Conservation (phyloP, 2,329 filamentous ascomycete species). For the Alternaria tenuissima region DNA sequence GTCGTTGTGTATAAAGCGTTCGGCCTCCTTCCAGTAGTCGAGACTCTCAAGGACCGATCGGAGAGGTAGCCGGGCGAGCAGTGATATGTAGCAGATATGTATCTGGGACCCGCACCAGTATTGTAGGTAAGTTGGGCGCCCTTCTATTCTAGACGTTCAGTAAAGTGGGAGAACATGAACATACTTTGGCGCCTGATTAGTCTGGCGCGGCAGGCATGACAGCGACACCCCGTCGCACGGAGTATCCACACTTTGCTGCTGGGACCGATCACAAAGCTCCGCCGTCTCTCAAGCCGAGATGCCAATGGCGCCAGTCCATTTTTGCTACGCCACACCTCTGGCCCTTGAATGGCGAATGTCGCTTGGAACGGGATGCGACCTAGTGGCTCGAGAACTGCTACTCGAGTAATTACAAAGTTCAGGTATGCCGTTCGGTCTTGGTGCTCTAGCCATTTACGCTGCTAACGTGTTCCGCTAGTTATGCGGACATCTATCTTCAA, state of each 20-base stretch:
- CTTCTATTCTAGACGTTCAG: neutral
- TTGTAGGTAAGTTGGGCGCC: neutral
- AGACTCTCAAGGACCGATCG: neutral
- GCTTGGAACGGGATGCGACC: neutral
- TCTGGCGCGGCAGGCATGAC: constrained; percentile 2
- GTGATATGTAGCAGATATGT: constrained; percentile 5
- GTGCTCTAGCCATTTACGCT: neutral
- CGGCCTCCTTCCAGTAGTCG: constrained; percentile 4
- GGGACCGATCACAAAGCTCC: constrained; percentile 10
- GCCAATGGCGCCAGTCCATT: constrained; percentile 4
- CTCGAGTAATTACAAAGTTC: constrained; percentile 8
- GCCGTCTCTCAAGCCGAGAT: constrained; percentile 6
- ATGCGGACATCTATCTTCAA: constrained; percentile 1
- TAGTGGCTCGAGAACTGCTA: neutral
- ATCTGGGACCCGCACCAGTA: constrained; percentile 10
- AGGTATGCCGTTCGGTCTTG: neutral
- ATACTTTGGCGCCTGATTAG: constrained; percentile 2
- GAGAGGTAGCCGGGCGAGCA: constrained; percentile 1
- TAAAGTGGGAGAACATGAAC: constrained; percentile 1
- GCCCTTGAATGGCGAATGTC: constrained; percentile 1
- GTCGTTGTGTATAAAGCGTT: neutral
- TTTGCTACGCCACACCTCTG: constrained; percentile 16
- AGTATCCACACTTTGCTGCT: constrained; percentile 7
- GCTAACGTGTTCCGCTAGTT: neutral
- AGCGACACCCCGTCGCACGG: constrained; percentile 5